Base-by-base conservation (phyloP, 2,329 filamentous ascomycete genomes). In the Zalaria obscura region DNA sequence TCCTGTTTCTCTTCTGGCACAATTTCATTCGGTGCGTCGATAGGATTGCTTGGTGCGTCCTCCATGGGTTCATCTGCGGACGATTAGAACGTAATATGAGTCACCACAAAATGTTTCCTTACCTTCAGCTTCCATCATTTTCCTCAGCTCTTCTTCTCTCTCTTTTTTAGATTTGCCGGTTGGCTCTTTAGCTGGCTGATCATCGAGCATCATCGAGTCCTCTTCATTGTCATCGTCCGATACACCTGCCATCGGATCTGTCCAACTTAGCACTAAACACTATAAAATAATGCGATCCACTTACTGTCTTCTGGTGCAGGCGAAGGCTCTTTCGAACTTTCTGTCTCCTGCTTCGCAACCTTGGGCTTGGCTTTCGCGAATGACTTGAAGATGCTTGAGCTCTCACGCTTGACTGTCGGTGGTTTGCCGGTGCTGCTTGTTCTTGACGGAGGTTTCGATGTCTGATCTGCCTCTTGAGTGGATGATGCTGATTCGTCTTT, bases 41-140 rank as follows among this genome's bases (percentile, higher is more conserved):
- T 43, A 6, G 59, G 52, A 33, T 58, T 55, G 18, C 65, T 60
- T 5, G 69, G 61, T 8, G 68, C 69, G 50, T 77, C 72, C n/a
- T 72, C 67, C 54, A 78, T 73, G 8, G 73, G 70, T 27, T 78
- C 73, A 25, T 78, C 64, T 55, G 53, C 45, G 49, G 57, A 48
- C 33, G 41, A 47, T 36, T 42, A 40, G 27, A 45, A 43, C 42
- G 46, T 45, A 27, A 42, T 46, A 45, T 54, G 50, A 27, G 49
- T 49, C 40, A 50, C 54, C 3, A 33, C 31, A 8, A n/a, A 33
- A n/a, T 8, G 31, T 8, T 25, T 28, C 40, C 31, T 53, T 48
- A 41, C 56, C 60, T 42, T 74, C 69, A 41, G 76, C 73, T 36
- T 86, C 81, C 82, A 87, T 86, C 80, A 87, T 86, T 51, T 76